Base-by-base conservation (phyloP, 495 filamentous ascomycete genomes). In the Rostrohypoxylon terebratum region DNA sequence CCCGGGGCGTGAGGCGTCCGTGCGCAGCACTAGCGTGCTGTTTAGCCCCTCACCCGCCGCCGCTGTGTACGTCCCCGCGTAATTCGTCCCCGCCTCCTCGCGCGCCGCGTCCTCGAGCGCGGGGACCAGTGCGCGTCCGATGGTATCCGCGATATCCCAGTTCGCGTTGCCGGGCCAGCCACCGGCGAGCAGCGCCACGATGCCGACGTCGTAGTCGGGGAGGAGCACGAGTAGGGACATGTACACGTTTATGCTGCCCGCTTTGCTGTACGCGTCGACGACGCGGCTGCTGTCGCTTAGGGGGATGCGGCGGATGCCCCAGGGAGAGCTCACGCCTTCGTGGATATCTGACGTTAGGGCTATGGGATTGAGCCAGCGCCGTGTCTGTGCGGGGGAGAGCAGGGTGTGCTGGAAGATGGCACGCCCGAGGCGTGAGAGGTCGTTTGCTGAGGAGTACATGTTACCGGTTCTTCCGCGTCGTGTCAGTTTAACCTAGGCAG, bases 281-380 rank as follows among this genome's bases (percentile, higher is more conserved):
- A 87, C 85, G 4, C 83, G 81, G 70, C 83, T 82, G 38, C 84
- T 83, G 64, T 68, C 75, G 1, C 77, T 38, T 1, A 81, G 62
- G 10, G 70, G 47, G 65, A 82, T 80, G 51, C 80, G 81, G 4
- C 78, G 73, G 33, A 90, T 85, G 34, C 89, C 89, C 87, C 88
- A 90, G 0, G 89, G 89, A 1, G 84, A 83, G 18, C 87, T 83
- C 4, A 90, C 77, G 10, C 81, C 79, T 28, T 82, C 77, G 16
- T 73, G 71, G 0, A 85, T 73, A 36, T 83, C 81, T 3, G 87
- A 80, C 2, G 87, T 88, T 21, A 85, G 79, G 0, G 81, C 69
- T 6, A 67, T 48, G 0, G 88, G 89, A 66, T 89, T 88, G 51
- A 91, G 78, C 89, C 87, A 91, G 44, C 82, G 74, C 63, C 85